Conservation (phyloP, 202 grass and related monocot genomes). For the Schoenoplectus triqueter region DNA sequence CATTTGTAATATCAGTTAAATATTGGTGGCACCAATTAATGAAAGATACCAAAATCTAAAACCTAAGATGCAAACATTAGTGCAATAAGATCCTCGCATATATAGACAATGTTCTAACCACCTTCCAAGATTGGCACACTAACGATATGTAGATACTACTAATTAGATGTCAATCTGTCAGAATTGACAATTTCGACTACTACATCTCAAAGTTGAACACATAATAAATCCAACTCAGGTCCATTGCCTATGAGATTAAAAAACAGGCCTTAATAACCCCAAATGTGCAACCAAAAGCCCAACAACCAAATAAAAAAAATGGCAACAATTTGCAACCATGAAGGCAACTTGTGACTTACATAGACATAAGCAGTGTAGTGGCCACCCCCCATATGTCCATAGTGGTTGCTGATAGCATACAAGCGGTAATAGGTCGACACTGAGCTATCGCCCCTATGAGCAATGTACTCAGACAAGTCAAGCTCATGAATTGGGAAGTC, state of each 20-base stretch:
- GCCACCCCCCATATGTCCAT: conserved; percentile 93
- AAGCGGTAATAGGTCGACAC: conserved; percentile 60
- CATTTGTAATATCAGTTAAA: not conserved
- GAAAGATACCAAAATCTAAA: conserved; percentile 1
- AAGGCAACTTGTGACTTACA: conserved; percentile 59
- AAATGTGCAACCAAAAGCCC: not conserved
- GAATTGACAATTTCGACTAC: not conserved
- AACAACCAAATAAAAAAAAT: conserved; percentile 2
- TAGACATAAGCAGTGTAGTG: conserved; percentile 88
- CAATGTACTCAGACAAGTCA: conserved; percentile 68
- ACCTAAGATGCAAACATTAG: not conserved
- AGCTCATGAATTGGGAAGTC: conserved; percentile 84
- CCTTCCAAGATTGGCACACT: not conserved
- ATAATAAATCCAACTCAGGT: not conserved
- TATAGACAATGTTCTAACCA: not conserved
- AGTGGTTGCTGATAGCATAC: conserved; percentile 95
- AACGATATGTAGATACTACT: not conserved
- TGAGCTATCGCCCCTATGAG: conserved; percentile 42
- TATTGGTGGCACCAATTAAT: not conserved
- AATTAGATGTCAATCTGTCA: not conserved
- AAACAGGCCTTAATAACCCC: not conserved
- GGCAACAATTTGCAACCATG: not conserved
- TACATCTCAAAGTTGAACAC: not conserved
- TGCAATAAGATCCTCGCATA: not conserved
- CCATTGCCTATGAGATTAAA: not conserved